phyloP scores from a whole-genome alignment of 2,329 filamentous ascomycete species.

The Pseudocercospora macadamiae region DNA sequence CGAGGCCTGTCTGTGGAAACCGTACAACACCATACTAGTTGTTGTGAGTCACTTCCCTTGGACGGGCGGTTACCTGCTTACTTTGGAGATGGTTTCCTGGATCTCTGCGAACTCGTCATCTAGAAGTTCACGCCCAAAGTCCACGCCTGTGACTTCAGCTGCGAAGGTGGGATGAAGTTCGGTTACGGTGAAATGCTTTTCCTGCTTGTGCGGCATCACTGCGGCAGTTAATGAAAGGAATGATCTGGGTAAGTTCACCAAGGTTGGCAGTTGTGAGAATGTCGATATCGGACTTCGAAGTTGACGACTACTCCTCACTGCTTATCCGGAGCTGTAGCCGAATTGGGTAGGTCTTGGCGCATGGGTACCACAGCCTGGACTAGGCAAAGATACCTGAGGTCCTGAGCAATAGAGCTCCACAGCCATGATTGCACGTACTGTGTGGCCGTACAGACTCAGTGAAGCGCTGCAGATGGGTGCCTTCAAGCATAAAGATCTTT shows the following conservation, averaged over 20 bases:
- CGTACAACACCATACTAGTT: conserved; percentile 58
- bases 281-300: neutral
- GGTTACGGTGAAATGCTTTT: conserved; percentile 15
- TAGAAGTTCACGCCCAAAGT: conserved; percentile 22
- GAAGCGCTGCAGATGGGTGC: too few relatives aligned
- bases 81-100: conserved; percentile 25
- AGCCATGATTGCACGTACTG: too few relatives aligned
- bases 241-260: neutral
- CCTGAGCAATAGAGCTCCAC: too few relatives aligned
- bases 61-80: too few relatives aligned
- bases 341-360: neutral
- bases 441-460: too few relatives aligned
- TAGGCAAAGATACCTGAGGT: too few relatives aligned
- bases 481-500: too few relatives aligned
- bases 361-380: too few relatives aligned
- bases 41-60: too few relatives aligned
- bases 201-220: conserved; percentile 27
- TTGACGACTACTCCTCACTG: neutral
- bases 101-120: conserved; percentile 26
- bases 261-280: neutral
- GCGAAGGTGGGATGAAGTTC: conserved; percentile 24
- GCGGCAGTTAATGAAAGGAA: neutral
- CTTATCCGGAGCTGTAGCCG: neutral
- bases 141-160: conserved; percentile 20
- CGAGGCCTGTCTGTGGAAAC: conserved; percentile 55